A percentile compares a stretch with the other conserved stretches of the same genome.
phyloP scores from a whole-genome alignment of 2,329 filamentous ascomycete genomes.

The Rhynchosporium agropyri region DNA sequence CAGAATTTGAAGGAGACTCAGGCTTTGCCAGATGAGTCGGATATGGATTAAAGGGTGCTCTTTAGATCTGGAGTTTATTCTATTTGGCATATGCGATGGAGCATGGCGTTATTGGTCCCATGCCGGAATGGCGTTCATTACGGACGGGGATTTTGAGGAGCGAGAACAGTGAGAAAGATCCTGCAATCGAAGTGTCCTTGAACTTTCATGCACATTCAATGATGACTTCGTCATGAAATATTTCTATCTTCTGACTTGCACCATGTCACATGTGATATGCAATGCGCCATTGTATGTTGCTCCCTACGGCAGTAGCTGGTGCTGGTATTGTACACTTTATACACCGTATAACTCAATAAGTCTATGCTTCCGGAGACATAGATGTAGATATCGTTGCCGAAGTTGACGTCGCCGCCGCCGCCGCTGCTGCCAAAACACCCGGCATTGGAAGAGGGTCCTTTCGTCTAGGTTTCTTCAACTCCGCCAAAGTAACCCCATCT shows the following conservation, averaged over 20 bases:
- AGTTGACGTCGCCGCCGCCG: constrained; percentile 5
- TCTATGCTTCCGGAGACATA: constrained; percentile 36
- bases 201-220: too few species aligned
- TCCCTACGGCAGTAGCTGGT: background rate
- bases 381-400: constrained; percentile 35
- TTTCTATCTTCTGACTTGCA: background rate
- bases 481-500: constrained; percentile 77
- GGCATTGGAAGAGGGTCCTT: constrained; percentile 36
- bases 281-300: background rate
- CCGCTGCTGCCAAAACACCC: constrained; percentile 9
- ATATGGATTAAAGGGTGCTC: constrained; percentile 16
- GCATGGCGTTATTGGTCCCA: constrained; percentile 6
- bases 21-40: constrained; percentile 21
- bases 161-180: too few species aligned
- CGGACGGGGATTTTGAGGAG: background rate
- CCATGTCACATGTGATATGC: background rate
- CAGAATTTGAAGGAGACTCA: constrained; percentile 42
- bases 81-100: background rate
- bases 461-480: constrained; percentile 78
- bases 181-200: too few species aligned
- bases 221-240: background rate
- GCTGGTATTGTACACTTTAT: constrained; percentile 19
- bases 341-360: background rate
- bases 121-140: constrained; percentile 6
- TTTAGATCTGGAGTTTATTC: background rate